Evolutionary conservation across 139 green algal genomes (phyloP).

Genomic region (Pycnococcus provasolii): DNA sequence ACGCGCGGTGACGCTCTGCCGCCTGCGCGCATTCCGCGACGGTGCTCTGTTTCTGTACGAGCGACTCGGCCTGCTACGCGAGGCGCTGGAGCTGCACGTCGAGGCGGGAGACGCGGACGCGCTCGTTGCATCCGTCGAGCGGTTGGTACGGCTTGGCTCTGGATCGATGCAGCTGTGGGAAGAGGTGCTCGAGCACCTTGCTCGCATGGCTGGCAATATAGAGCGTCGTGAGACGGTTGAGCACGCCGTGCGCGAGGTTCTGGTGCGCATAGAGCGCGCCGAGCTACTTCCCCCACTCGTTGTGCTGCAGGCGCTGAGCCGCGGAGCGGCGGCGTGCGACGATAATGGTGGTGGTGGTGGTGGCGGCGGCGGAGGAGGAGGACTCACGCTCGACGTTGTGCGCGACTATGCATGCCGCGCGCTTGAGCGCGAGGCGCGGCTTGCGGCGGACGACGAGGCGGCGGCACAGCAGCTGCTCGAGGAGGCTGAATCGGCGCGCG

Average conservation of each 20-base stretch:
- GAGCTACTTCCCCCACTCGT: constrained; percentile 74
- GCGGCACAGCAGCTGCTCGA: constrained; percentile 7
- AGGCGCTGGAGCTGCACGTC: constrained; percentile 53
- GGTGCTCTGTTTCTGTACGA: constrained; percentile 85
- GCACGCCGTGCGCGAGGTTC: constrained; percentile 35
- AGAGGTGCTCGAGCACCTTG: neutral
- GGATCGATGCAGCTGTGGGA: neutral
- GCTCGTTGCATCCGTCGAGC: neutral
- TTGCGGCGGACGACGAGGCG: neutral
- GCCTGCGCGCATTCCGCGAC: constrained; percentile 44
- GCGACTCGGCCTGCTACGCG: constrained; percentile 55
- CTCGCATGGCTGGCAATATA: neutral
- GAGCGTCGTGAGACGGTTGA: neutral
- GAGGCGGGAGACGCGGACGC: too few species aligned
- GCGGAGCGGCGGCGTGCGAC: constrained; percentile 59
- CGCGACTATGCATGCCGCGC: neutral
- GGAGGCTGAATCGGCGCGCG: constrained; percentile 51
- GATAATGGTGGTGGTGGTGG: constrained; percentile 41
- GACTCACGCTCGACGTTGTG: constrained; percentile 13
- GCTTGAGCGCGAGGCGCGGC: neutral
- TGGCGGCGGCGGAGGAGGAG: constrained; percentile 39
- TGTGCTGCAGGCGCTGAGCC: constrained; percentile 69
- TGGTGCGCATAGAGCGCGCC: constrained; percentile 63
- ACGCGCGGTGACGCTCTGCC: constrained; percentile 75
- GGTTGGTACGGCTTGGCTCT: neutral